phyloP scores from a whole-genome alignment of 371 early-diverging fungal genomes.

The Mucor sp. region DNA sequence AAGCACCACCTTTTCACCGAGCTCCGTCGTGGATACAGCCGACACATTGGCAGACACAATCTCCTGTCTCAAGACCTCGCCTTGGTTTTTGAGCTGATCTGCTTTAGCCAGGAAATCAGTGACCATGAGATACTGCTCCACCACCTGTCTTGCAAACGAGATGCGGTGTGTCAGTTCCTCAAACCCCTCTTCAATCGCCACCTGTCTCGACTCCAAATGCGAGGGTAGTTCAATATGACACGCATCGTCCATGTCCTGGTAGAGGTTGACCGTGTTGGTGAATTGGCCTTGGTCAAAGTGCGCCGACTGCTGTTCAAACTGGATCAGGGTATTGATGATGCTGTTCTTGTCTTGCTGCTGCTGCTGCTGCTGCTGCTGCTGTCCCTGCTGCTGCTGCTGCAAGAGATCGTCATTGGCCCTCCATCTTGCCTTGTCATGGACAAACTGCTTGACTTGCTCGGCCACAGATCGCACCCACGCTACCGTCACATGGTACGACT shows the following conservation, averaged over 20 bases:
- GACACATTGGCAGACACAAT: conserved; percentile 23
- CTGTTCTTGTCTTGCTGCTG: conserved; percentile 1
- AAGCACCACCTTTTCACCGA: conserved; percentile 24
- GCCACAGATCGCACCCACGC: conserved; percentile 31
- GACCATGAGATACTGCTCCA: conserved; percentile 46
- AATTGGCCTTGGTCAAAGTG: conserved; percentile 47
- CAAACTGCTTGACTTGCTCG: conserved; percentile 27
- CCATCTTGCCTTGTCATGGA: conserved; percentile 37
- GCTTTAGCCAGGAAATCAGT: conserved; percentile 38
- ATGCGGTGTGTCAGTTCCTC: conserved; percentile 42
- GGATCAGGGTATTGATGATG: conserved; percentile 26
- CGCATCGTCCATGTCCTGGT: conserved; percentile 52
- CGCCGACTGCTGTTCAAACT: conserved; percentile 31
- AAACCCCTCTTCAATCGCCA: conserved; percentile 45
- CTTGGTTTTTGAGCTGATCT: conserved; percentile 27
- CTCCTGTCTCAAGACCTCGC: conserved; percentile 26
- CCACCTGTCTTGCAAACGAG: conserved; percentile 43
- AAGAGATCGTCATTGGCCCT: conserved; percentile 8
- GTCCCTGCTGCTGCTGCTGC: background rate
- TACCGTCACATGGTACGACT: conserved; percentile 29
- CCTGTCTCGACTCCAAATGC: conserved; percentile 48
- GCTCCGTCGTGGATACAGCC: conserved; percentile 1
- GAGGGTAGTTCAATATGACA: conserved; percentile 41
- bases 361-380: background rate
- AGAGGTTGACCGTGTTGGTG: conserved; percentile 38